phyloP scores from a whole-genome alignment of 208 protist genomes.

The Trypanosoma conorhini region DNA sequence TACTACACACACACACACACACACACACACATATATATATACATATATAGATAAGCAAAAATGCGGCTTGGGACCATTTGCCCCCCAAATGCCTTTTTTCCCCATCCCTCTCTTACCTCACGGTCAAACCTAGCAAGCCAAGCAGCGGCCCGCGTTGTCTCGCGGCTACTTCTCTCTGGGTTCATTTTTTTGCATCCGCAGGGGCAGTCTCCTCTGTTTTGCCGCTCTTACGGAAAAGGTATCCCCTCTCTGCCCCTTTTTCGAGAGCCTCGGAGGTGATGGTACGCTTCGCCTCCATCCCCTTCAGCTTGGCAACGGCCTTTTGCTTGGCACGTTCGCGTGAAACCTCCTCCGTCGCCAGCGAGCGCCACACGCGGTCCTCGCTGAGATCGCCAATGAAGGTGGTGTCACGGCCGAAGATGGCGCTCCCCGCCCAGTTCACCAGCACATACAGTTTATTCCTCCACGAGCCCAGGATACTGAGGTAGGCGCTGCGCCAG shows the following conservation, averaged over 20 bases:
- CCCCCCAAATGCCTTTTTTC: too few relatives aligned
- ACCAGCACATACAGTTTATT: slow-evolving; percentile 84
- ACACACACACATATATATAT: too few relatives aligned
- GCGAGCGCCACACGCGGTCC: slow-evolving; percentile 55
- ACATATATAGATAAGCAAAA: too few relatives aligned
- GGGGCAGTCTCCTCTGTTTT: not conserved
- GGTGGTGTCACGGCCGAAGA: slow-evolving; percentile 87
- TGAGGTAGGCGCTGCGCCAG: slow-evolving; percentile 88
- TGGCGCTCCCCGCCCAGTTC: slow-evolving; percentile 76
- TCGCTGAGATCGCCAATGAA: slow-evolving; percentile 85
- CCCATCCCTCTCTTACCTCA: not conserved
- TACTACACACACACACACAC: too few relatives aligned
- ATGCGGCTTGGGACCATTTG: too few relatives aligned
- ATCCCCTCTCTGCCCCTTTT: slow-evolving; percentile 34
- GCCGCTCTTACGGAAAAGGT: slow-evolving; percentile 36
- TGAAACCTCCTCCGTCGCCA: slow-evolving; percentile 67
- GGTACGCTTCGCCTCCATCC: slow-evolving; percentile 32
- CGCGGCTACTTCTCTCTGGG: not conserved
- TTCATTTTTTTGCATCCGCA: not conserved
- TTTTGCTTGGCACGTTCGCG: slow-evolving; percentile 51
- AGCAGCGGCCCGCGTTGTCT: not conserved
- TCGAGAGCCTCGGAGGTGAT: slow-evolving; percentile 47
- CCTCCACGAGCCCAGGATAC: slow-evolving; percentile 77
- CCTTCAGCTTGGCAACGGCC: slow-evolving; percentile 48
- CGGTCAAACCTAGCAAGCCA: not conserved